phyloP scores from a whole-genome alignment of 2,329 filamentous ascomycete species.

The Ophiostoma sp. region DNA sequence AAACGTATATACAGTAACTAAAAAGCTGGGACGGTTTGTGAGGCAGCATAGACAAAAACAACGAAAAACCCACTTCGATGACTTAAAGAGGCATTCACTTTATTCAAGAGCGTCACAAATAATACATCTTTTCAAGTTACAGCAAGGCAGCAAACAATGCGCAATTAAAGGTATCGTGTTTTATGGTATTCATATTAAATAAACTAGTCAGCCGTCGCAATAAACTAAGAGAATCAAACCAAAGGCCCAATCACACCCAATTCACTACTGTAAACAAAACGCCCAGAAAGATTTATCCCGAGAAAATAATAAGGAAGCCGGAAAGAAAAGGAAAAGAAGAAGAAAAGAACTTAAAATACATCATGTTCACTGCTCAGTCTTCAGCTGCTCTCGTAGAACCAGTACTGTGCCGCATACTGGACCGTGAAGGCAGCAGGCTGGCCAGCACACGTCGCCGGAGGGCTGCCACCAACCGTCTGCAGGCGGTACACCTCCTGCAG shows the following conservation, averaged over 20 bases:
- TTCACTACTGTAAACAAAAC: background rate
- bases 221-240: background rate
- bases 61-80: background rate
- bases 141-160: background rate
- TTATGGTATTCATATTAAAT: background rate
- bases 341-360: background rate
- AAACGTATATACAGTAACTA: background rate
- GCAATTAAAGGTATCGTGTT: background rate
- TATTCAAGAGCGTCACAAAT: background rate
- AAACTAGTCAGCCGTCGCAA: background rate
- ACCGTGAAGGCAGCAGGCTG: conserved; percentile 66
- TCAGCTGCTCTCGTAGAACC: conserved; percentile 39
- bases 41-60: conserved; percentile 1
- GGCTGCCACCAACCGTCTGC: conserved; percentile 76
- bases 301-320: background rate
- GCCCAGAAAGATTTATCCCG: background rate
- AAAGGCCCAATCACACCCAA: background rate
- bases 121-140: background rate
- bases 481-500: conserved; percentile 80
- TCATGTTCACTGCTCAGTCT: background rate
- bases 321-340: background rate
- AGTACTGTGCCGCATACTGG: conserved; percentile 77
- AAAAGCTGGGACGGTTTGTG: background rate
- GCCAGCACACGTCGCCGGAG: conserved; percentile 72
- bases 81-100: background rate